Evolutionary conservation across 73 alveolate genomes (phyloP).

Genomic region (Urostyla sp.): DNA sequence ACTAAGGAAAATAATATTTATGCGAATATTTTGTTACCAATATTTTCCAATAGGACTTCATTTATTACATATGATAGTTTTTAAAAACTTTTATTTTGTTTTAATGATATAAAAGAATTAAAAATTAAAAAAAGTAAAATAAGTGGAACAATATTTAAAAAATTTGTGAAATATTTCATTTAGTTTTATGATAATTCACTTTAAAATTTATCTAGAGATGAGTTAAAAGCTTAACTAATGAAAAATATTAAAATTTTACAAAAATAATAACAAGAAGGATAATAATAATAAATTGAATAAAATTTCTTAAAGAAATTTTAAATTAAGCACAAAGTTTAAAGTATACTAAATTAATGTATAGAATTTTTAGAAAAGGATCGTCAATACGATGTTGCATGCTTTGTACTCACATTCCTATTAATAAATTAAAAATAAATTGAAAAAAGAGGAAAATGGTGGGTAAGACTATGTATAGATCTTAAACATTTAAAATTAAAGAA

Average conservation of each 20-base stretch:
- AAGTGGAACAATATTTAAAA: background rate
- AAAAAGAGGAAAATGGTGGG: constrained; percentile 75
- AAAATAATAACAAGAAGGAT: background rate
- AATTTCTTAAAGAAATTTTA: background rate
- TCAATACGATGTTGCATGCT: constrained; percentile 36
- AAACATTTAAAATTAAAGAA: constrained; percentile 40
- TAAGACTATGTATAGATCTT: constrained; percentile 52
- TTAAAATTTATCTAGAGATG: background rate
- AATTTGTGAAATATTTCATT: constrained; percentile 4
- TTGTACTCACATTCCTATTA: background rate
- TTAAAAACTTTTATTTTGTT: background rate
- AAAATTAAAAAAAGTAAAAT: background rate
- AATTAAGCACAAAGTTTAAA: constrained; percentile 1
- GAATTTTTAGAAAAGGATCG: constrained; percentile 55
- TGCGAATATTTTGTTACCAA: background rate
- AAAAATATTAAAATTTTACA: background rate
- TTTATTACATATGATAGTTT: constrained; percentile 24
- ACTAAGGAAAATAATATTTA: background rate
- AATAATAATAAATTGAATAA: background rate
- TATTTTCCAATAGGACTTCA: background rate
- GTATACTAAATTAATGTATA: background rate
- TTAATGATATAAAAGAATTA: constrained; percentile 1
- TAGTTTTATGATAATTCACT: background rate
- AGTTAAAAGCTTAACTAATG: constrained; percentile 25
- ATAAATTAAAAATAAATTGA: constrained; percentile 20